These are phyloP conservation scores for Euphrasia arctica DNA, from an alignment of 305 asterid genomes.

Conservation along the genomic window DNA sequence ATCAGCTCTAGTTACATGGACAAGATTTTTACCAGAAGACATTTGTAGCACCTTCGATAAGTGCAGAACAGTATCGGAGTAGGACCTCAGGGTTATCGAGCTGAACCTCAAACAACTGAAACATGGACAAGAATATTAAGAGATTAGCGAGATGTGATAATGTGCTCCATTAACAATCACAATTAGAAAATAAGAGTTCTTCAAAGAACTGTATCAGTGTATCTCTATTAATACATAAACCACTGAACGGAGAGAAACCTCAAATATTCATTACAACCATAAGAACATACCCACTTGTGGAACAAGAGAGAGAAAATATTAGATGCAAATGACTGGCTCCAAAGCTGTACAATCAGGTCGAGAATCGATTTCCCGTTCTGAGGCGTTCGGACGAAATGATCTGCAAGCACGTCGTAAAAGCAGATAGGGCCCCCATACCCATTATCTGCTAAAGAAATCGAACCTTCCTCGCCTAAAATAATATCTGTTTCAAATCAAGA, in stretches of 20 bases:
- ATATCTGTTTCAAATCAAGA: slow-evolving; percentile 46
- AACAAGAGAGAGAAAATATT: slow-evolving; percentile 75
- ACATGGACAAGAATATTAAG: slow-evolving; percentile 18
- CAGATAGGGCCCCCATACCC: slow-evolving; percentile 58
- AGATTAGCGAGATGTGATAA: background rate
- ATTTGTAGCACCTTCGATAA: slow-evolving; percentile 89
- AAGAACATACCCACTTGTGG: slow-evolving; percentile 83
- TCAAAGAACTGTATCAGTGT: no score
- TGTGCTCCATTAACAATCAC: slow-evolving; percentile 18
- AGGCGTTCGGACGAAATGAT: slow-evolving; percentile 61
- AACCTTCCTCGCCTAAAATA: slow-evolving; percentile 59
- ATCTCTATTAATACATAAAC: background rate
- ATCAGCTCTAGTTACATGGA: slow-evolving; percentile 9
- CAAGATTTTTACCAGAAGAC: slow-evolving; percentile 80
- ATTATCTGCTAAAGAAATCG: slow-evolving; percentile 41
- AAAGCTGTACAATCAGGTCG: slow-evolving; percentile 81
- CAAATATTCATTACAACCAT: background rate
- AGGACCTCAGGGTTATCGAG: slow-evolving; percentile 72
- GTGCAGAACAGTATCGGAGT: slow-evolving; percentile 90
- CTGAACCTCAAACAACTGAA: slow-evolving; percentile 42
- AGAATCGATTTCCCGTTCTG: slow-evolving; percentile 67
- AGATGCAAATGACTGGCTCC: slow-evolving; percentile 96
- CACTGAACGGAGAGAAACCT: slow-evolving; percentile 15
- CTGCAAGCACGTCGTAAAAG: slow-evolving; percentile 75
- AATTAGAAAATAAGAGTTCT: slow-evolving; percentile 2